A percentile compares a stretch with the other conserved stretches of the same genome.
These are phyloP conservation scores for Hymenochaete sp. DNA, from an alignment of 1,284 basidiomycete genomes.

Conservation along the genomic window DNA sequence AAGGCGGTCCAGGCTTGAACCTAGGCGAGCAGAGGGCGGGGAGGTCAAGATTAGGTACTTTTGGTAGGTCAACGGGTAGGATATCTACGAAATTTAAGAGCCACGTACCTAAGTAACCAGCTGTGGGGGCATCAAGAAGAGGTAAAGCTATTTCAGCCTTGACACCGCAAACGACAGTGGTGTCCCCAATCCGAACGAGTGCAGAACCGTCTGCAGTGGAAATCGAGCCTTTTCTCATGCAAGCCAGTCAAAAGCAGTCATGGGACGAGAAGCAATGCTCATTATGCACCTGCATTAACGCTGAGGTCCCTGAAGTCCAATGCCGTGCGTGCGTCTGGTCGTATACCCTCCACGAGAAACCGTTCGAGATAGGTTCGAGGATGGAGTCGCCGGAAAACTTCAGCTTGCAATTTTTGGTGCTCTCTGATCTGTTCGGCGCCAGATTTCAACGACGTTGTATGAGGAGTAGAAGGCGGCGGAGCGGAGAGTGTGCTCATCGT, in stretches of 20 bases:
- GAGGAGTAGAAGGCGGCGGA: too few species aligned
- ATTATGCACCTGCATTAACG: constrained; percentile 54
- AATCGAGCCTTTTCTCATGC: constrained; percentile 57
- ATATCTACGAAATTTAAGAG: neutral
- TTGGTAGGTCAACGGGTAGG: constrained; percentile 1
- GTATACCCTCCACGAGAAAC: constrained; percentile 60
- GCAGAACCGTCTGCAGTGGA: constrained; percentile 87
- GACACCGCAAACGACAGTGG: constrained; percentile 87
- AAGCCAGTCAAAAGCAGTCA: neutral
- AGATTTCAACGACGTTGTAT: too few species aligned
- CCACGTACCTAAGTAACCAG: constrained; percentile 74
- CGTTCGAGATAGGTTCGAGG: constrained; percentile 74
- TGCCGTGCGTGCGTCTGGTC: constrained; percentile 69
- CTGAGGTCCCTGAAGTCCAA: constrained; percentile 59
- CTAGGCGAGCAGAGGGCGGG: constrained; percentile 86
- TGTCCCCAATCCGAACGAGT: constrained; percentile 82
- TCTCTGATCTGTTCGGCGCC: constrained; percentile 22
- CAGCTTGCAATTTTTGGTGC: constrained; percentile 41
- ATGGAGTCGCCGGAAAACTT: constrained; percentile 76
- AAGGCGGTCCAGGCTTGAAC: constrained; percentile 92
- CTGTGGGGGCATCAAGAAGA: constrained; percentile 60
- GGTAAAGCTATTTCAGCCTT: constrained; percentile 93
- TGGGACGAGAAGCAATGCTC: neutral
- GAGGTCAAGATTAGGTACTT: constrained; percentile 84
- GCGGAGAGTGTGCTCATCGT: too few species aligned